Evolutionary conservation across 495 filamentous ascomycete genomes (phyloP).

Genomic region (Tetracladium marchalianum): DNA sequence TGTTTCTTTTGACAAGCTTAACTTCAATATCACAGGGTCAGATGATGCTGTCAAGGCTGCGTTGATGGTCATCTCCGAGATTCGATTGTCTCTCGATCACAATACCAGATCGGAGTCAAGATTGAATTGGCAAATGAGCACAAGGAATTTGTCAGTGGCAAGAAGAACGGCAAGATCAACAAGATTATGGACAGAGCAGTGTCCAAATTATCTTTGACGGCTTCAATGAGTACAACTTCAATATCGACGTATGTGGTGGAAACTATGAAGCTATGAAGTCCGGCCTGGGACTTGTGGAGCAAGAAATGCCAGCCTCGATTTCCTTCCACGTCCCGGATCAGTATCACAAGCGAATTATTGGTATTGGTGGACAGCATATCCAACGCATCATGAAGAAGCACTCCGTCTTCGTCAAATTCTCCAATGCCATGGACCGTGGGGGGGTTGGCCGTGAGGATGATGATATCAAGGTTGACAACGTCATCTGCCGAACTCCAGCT

Average conservation of each 20-base stretch:
- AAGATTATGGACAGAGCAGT: conserved; percentile 98
- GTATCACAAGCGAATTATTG: conserved; percentile 99
- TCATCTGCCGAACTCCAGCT: conserved; percentile 94
- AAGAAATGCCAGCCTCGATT: conserved; percentile 98
- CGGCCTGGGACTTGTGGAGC: conserved; percentile 85
- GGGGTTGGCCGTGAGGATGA: conserved; percentile 91
- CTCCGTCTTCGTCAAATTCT: conserved; percentile 99
- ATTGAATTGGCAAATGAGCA: conserved; percentile 98
- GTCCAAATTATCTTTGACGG: conserved; percentile 98
- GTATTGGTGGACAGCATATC: conserved; percentile 96
- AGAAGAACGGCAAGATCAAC: conserved; percentile 99
- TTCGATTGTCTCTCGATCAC: conserved; percentile 80
- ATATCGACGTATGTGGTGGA: conserved; percentile 90
- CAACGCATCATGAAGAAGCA: conserved; percentile 99
- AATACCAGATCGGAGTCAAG: conserved; percentile 91
- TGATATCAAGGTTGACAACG: conserved; percentile 97
- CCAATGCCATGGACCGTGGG: conserved; percentile 97
- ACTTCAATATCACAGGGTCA: conserved; percentile 87
- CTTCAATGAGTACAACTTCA: conserved; percentile 99
- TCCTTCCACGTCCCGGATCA: conserved; percentile 99
- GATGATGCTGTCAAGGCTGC: conserved; percentile 93
- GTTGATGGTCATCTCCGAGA: conserved; percentile 83
- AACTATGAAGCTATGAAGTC: conserved; percentile 88
- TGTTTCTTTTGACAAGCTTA: conserved; percentile 84
- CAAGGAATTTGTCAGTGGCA: conserved; percentile 97